Conservation (phyloP, 345 rosid genomes). For the Rubroshorea leprosula region DNA sequence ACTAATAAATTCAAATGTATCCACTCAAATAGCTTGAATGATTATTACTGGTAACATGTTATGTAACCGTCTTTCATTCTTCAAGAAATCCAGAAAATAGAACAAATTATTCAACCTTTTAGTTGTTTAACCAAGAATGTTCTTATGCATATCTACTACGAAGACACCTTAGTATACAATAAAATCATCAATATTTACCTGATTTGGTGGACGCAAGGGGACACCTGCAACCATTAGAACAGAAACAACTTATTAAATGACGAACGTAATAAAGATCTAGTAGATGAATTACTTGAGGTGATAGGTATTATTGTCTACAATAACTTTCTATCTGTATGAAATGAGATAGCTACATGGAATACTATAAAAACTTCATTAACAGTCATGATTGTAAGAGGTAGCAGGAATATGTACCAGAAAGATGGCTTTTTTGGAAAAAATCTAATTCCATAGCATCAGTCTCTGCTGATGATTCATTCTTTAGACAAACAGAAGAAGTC, state of each 20-base stretch:
- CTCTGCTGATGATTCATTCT: constrained; percentile 63
- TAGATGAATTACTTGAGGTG: background rate
- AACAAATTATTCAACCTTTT: background rate
- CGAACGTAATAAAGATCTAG: background rate
- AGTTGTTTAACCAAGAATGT: background rate
- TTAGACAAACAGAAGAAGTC: constrained; percentile 22
- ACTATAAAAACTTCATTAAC: background rate
- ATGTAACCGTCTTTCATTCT: too few species aligned
- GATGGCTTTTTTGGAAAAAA: constrained; percentile 30
- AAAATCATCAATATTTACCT: too few species aligned
- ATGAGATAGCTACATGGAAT: background rate
- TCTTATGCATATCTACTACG: background rate
- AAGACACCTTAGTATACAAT: background rate
- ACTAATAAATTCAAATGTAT: background rate
- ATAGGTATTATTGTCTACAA: background rate
- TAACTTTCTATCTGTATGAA: background rate
- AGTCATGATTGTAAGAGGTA: background rate
- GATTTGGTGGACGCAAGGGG: constrained; percentile 33
- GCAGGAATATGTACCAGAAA: constrained; percentile 35
- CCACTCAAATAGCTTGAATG: background rate
- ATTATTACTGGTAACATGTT: background rate
- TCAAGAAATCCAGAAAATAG: background rate
- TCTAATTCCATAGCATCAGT: constrained; percentile 71
- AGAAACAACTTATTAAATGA: constrained; percentile 21
- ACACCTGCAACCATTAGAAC: constrained; percentile 42